phyloP scores from a whole-genome alignment of 495 filamentous ascomycete genomes.

The Neurospora africana region DNA sequence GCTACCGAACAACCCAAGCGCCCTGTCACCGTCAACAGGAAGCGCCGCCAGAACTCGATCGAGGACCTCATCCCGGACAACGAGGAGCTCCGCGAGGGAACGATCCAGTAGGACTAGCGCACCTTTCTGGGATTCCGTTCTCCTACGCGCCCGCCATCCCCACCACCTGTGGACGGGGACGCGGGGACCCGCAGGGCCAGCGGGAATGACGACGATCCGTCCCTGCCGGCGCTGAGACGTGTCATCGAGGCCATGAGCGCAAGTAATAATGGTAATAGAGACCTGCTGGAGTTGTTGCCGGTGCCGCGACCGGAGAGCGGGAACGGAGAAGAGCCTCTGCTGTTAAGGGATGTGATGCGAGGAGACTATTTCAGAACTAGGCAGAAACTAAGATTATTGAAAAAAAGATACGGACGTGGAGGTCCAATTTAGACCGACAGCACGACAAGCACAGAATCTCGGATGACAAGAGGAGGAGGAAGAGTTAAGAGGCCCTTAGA shows the following conservation, averaged over 20 bases:
- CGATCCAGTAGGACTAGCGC: conserved; percentile 16
- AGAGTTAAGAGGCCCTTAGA: background rate
- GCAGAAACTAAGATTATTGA: background rate
- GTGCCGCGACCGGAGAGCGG: background rate
- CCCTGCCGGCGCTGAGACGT: background rate
- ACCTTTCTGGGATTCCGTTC: background rate
- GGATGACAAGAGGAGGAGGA: background rate
- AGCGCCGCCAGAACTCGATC: conserved; percentile 13
- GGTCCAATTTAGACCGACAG: background rate
- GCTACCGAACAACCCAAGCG: background rate
- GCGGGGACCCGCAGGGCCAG: background rate
- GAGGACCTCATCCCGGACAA: conserved; percentile 24
- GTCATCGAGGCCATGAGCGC: background rate
- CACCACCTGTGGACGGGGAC: background rate
- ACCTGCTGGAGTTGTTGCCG: background rate
- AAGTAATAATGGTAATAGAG: background rate
- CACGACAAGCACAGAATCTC: background rate
- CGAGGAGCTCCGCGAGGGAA: conserved; percentile 23
- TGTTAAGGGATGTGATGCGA: background rate
- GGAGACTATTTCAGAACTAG: background rate
- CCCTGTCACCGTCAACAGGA: background rate
- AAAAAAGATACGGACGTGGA: background rate
- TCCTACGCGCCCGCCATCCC: background rate
- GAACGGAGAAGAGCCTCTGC: background rate
- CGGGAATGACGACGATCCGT: background rate